phyloP scores from a whole-genome alignment of 345 rosid genomes.

The Gynandropsis gynandra region DNA sequence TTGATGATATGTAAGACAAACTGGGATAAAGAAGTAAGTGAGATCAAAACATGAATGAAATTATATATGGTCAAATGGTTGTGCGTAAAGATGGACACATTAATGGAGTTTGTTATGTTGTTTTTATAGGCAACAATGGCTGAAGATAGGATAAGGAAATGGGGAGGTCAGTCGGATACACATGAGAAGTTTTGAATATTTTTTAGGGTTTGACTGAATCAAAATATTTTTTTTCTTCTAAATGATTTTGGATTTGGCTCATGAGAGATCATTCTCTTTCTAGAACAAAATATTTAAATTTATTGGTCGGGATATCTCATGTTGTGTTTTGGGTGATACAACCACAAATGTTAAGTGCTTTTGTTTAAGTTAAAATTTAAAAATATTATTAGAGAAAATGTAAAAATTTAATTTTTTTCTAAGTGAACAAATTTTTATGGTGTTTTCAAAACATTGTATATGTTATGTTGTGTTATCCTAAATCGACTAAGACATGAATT shows the following conservation, averaged over 20 bases:
- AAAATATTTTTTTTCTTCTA: not conserved
- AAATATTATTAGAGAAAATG: no score
- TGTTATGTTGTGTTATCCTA: no score
- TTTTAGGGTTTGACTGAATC: not conserved
- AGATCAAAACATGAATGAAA: not conserved
- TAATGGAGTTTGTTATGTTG: not conserved
- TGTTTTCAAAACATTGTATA: no score
- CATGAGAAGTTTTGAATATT: constrained; percentile 16
- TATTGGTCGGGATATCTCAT: no score
- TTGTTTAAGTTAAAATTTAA: no score
- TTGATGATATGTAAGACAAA: constrained; percentile 57
- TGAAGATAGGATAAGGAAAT: constrained; percentile 50
- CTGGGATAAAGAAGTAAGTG: constrained; percentile 60
- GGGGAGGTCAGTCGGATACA: constrained; percentile 44
- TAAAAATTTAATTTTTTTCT: no score
- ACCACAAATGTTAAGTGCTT: no score
- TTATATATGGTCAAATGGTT: not conserved
- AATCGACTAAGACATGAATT: no score
- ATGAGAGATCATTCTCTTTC: not conserved
- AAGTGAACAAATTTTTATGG: no score
- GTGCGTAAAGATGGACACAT: not conserved
- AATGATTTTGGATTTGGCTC: not conserved
- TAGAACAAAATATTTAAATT: not conserved
- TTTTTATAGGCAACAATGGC: constrained; percentile 59
- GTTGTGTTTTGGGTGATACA: no score